phyloP scores from a whole-genome alignment of 495 filamentous ascomycete species.

The Darksidea phi region DNA sequence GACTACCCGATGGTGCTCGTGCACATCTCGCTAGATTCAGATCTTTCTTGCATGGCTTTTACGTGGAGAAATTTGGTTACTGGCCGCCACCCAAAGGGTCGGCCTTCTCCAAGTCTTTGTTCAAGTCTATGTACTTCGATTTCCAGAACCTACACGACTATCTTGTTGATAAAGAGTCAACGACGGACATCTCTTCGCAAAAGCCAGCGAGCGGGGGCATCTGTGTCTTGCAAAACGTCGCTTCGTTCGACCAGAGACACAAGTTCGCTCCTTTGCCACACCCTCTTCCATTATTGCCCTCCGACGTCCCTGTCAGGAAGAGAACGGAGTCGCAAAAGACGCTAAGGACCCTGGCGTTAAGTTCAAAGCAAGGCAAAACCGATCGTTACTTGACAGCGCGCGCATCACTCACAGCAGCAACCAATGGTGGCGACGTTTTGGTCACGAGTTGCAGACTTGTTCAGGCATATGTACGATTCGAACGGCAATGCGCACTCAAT shows the following conservation, averaged over 20 bases:
- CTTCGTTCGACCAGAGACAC: conserved; percentile 57
- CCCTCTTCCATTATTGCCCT: conserved; percentile 60
- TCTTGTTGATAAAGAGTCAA: conserved; percentile 56
- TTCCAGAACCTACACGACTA: conserved; percentile 63
- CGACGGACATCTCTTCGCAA: conserved; percentile 38
- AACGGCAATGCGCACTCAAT: conserved; percentile 43
- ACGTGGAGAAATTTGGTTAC: conserved; percentile 60
- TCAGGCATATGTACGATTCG: conserved; percentile 49
- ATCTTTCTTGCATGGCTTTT: conserved; percentile 59
- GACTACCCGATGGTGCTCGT: conserved; percentile 52
- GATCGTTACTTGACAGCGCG: conserved; percentile 38
- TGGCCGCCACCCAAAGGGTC: conserved; percentile 56
- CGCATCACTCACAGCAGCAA: conserved; percentile 43
- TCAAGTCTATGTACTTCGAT: conserved; percentile 58
- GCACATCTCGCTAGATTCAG: conserved; percentile 64
- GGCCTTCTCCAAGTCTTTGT: conserved; percentile 53
- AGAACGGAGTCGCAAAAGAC: conserved; percentile 37
- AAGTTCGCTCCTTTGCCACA: conserved; percentile 54
- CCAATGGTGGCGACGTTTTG: conserved; percentile 42
- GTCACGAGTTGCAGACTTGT: conserved; percentile 45
- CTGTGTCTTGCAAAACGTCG: conserved; percentile 59
- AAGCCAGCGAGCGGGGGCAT: conserved; percentile 54
- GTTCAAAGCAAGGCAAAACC: conserved; percentile 35
- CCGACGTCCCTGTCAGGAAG: conserved; percentile 27
- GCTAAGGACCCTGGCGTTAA: conserved; percentile 37